Base-by-base conservation (phyloP, 2,329 filamentous ascomycete genomes). In the Macrophomina tecta region DNA sequence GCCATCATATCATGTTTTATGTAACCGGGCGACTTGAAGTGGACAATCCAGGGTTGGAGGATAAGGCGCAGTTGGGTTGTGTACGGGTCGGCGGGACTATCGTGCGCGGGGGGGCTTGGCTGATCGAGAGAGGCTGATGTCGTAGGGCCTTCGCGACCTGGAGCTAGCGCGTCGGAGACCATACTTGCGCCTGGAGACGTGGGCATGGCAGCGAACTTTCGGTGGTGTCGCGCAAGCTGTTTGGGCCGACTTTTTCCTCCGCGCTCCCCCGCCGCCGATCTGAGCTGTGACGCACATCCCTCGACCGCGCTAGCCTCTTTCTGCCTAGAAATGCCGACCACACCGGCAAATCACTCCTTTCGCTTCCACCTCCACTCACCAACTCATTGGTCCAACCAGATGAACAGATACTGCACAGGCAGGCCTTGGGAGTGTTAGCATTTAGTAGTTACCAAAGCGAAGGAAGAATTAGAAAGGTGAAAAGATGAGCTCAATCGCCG, bases 21-120 rank as follows among this genome's bases (percentile, higher is more conserved):
- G 76, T 89, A 87, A 32, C 83, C 85, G 6, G 84, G 82, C 64
- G 82, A 84, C 73, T 86, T 84, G 79, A 89, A 89, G 73, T 89
- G 87, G 67, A 86, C 85, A 3, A 79, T 79, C 71, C 83, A 84
- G n/a, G 82, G 79, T 18, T 78, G 78, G 38, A 84, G 76, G 18
- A 80, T 80, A 23, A 84, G 78, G 65, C 81, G 78, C 51, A 84
- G 72, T 67, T 81, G 77, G 42, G 81, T 80, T 42, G 80, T 78
- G 69, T 81, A 79, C 58, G 80, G 75, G 38, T 64, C 60, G 56
- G 64, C 32, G 18, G 36, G 53, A 34, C 38, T 7, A 55, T 49
- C 45, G 42, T 16, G 34, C 23, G 53, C n/a, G 1, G 53, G 53
- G 18, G 55, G 55, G 9, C 46, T 32, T 38, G 28, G 58, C 58